Base-by-base conservation (phyloP, 495 filamentous ascomycete genomes). In the Penicillium taxi region DNA sequence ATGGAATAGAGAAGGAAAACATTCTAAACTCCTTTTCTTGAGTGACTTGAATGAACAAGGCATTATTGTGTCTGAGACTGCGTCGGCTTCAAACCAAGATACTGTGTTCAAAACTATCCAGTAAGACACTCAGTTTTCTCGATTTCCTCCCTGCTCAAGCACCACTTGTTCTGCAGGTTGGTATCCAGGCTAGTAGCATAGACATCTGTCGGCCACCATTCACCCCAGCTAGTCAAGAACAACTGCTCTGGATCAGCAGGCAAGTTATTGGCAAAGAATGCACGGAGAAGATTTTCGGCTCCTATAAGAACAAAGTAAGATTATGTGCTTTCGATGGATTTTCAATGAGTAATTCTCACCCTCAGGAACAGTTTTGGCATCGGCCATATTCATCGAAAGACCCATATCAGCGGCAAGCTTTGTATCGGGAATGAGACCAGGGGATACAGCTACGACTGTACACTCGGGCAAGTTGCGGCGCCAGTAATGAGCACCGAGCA, bases 211-310 rank as follows among this genome's bases (percentile, higher is more conserved):
- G 55, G 41, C 55, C 55, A 58, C 55, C 55, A 58, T 26, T 58
- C 55, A 16, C 55, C 55, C 55, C 55, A 58, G 27, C 55, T 58
- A 20, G 55, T 58, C 38, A 58, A 28, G 25, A 58, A 55, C 16
- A 58, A 45, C 36, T 58, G 55, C 33, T 58, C 41, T 1, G 52
- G 55, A 23, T 58, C 52, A 4, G 29, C 35, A 12, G 55, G 55
- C 7, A 58, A 11, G 20, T 58, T 49, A 4, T 39, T 41, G 7
- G 19, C 30, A 0, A 26, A 35, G 16, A 52, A 42, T 1, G 52
- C 55, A 16, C 42, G 45, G 6, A 55, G 52, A 33, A 58, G 42
- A 20, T 46, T 58, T 26, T 45, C 41, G 21, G 55, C 55, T 15
- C 54, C 54, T 58, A 13, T 35, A 13, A 6, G 32, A 12, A 1